Evolutionary conservation across 371 early-diverging fungal genomes (phyloP), one percentile per base, ranked within the genome.

Genomic region (Actinomortierella wolfii): DNA sequence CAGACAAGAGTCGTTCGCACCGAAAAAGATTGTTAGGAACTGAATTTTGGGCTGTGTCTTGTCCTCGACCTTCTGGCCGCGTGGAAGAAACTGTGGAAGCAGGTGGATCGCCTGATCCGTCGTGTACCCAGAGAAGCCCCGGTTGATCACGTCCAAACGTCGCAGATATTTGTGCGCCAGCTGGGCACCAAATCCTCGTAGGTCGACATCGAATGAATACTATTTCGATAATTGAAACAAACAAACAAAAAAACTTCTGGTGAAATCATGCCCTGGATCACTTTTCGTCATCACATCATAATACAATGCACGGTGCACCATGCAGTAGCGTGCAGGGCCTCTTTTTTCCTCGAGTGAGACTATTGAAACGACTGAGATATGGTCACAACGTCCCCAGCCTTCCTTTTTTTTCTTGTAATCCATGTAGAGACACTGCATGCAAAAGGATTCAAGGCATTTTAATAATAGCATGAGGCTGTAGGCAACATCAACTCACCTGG

Each of bases 91-190:
- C 25, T 80, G 83, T 0, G 80, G 80, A 24, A 92, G 68, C 13
- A 93, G 64, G 15, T 82, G 79, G 17, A 83, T 61, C 1, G 81
- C 83, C 86, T 89, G 88, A 40, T 87, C 86, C 0, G 93, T 89
- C 56, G 86, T 93, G 73, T 86, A 93, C 3, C 94, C 92, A 9
- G 88, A 83, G 68, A 83, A 92, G 0, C 95, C 96, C 13, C 94
- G 83, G 63, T 91, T 93, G 26, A 92, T 57, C 0, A 95, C 80
- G 56, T 94, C 94, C 6, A 88, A 49, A 58, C 86, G 87, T n/a
- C 94, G 84, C 39, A 83, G 76, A 64, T 90, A 95, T 0, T 78
- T 76, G 53, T 85, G 75, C 0, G 90, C 81, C 7, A 95, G 67
- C 26, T 76, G 79, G 0, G 92, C 87, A 17, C 82, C 91, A 80